Evolutionary conservation across 1,139 yeast species (phyloP).

Genomic region (Lodderomyces beijingensis): DNA sequence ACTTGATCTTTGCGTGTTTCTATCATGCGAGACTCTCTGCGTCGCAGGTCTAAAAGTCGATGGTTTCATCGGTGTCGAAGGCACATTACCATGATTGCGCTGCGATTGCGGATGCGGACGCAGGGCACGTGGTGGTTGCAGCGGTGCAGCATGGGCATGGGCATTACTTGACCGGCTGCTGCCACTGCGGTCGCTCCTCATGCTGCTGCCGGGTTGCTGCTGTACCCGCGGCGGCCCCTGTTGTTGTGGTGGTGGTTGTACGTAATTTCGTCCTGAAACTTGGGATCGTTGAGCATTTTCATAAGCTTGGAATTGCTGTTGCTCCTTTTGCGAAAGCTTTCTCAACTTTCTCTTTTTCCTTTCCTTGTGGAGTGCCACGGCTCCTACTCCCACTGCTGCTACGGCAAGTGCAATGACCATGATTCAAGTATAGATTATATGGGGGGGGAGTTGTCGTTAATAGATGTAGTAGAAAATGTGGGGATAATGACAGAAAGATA

Average conservation of each 20-base stretch:
- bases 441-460: too few species aligned
- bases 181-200: conserved; percentile 1
- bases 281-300: conserved; percentile 2
- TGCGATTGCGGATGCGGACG: background rate
- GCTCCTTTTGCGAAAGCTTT: conserved; percentile 1
- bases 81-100: conserved; percentile 3
- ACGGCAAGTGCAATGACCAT: conserved; percentile 2
- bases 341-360: conserved; percentile 4
- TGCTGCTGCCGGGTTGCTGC: conserved; percentile 3
- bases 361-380: conserved; percentile 3
- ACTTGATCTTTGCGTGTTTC: background rate
- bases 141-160: too few species aligned
- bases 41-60: background rate
- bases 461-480: too few species aligned
- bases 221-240: conserved; percentile 2
- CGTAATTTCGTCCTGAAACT: background rate
- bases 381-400: conserved; percentile 3
- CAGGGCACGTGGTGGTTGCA: conserved; percentile 2
- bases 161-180: too few species aligned
- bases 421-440: too few species aligned
- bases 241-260: conserved; percentile 2
- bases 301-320: conserved; percentile 1
- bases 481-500: too few species aligned
- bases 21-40: conserved; percentile 6
- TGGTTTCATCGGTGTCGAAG: background rate